phyloP scores from a whole-genome alignment of 768 basidiomycete genomes.

The Lactarius deliciosus region DNA sequence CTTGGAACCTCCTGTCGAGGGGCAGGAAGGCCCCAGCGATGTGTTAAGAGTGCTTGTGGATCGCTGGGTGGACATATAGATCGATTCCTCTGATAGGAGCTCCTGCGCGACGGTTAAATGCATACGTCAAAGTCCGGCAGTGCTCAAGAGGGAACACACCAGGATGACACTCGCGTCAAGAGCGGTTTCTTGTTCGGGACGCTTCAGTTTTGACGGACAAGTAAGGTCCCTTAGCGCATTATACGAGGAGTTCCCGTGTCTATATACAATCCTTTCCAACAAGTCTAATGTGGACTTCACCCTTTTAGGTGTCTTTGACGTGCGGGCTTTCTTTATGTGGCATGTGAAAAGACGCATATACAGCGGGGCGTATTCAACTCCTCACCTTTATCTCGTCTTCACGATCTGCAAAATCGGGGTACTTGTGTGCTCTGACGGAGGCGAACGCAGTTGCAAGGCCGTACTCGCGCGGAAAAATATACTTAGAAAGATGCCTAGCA shows the following conservation, averaged over 20 bases:
- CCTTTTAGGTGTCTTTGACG: constrained; percentile 71
- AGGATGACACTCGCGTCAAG: constrained; percentile 66
- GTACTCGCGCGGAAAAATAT: constrained; percentile 83
- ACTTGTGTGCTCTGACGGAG: constrained; percentile 34
- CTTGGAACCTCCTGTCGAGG: constrained; percentile 40
- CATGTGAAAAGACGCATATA: constrained; percentile 8
- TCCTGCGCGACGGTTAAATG: constrained; percentile 46
- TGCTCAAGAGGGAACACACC: constrained; percentile 38
- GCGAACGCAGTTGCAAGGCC: constrained; percentile 61
- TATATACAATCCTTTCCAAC: constrained; percentile 61
- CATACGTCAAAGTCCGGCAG: constrained; percentile 12
- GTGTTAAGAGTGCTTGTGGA: constrained; percentile 39
- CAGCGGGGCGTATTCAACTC: neutral
- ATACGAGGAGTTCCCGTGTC: constrained; percentile 70
- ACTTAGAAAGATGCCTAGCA: constrained; percentile 70
- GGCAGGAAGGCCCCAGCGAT: constrained; percentile 56
- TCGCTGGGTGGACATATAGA: constrained; percentile 55
- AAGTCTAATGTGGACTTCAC: constrained; percentile 54
- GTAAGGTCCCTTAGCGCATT: constrained; percentile 56
- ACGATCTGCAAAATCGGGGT: constrained; percentile 57
- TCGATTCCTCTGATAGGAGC: constrained; percentile 68
- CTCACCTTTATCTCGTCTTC: constrained; percentile 70
- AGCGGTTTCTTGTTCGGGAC: constrained; percentile 38
- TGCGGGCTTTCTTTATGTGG: constrained; percentile 40
- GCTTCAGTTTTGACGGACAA: constrained; percentile 76